Conservation (phyloP, 345 rosid genomes). For the Linum lewisii region DNA sequence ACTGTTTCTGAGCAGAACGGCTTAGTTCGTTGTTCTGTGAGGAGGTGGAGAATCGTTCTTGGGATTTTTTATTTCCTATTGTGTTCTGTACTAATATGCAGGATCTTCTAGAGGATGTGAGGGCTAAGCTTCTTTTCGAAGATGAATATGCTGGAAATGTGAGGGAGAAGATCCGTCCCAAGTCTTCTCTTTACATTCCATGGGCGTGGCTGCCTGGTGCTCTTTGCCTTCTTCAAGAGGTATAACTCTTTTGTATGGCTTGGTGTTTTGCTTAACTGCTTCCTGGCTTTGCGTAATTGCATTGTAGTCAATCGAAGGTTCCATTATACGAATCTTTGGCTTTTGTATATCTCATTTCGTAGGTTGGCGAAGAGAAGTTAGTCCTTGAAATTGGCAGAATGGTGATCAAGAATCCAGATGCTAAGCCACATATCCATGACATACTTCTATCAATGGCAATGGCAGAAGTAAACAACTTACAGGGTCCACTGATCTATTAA, state of each 20-base stretch:
- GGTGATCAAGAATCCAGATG: slow-evolving; percentile 69
- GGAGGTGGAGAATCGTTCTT: neutral
- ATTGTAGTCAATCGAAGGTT: neutral
- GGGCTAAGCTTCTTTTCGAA: slow-evolving; percentile 94
- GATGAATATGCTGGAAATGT: slow-evolving; percentile 85
- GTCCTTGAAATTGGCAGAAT: slow-evolving; percentile 71
- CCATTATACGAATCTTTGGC: slow-evolving; percentile 1
- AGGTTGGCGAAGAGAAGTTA: slow-evolving; percentile 84
- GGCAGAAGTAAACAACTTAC: slow-evolving; percentile 64
- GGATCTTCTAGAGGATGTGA: slow-evolving; percentile 85
- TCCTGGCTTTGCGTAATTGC: neutral
- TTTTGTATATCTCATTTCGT: slow-evolving; percentile 17
- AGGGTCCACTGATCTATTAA: neutral
- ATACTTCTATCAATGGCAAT: slow-evolving; percentile 83
- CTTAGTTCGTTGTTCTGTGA: neutral
- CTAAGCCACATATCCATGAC: slow-evolving; percentile 77
- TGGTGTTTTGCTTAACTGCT: neutral
- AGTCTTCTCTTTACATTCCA: slow-evolving; percentile 63
- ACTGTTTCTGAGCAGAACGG: too few relatives aligned
- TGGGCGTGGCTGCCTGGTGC: slow-evolving; percentile 92
- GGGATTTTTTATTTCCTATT: slow-evolving; percentile 4
- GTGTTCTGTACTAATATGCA: slow-evolving; percentile 17
- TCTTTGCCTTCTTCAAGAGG: slow-evolving; percentile 96
- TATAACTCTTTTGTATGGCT: slow-evolving; percentile 10
- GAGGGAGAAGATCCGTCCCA: slow-evolving; percentile 64